Percentiles rank a stretch among this genome's conserved stretches.
Evolutionary conservation across 805 yeast genomes (phyloP).

Genomic region (Tetrapisispora phaffii): DNA sequence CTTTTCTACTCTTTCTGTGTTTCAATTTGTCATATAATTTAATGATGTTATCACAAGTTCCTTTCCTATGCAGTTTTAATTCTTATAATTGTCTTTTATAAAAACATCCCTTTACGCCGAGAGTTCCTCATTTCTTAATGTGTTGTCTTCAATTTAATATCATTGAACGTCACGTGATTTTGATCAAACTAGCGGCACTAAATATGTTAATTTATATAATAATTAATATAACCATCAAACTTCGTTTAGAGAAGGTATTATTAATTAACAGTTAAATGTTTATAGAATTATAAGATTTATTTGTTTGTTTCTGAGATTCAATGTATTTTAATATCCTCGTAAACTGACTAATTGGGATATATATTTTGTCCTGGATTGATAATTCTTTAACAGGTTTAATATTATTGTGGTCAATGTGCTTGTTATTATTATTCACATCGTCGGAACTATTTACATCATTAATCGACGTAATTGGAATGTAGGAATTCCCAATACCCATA

Average conservation of each 20-base stretch:
- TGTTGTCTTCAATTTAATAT: no score
- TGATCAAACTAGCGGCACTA: no score
- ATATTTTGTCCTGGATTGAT: background rate
- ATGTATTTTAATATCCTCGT: conserved; percentile 66
- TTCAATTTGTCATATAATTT: no score
- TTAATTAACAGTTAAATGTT: background rate
- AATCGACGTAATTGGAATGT: background rate
- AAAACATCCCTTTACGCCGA: background rate
- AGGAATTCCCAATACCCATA: background rate
- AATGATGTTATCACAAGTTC: no score
- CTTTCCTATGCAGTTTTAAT: no score
- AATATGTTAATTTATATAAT: no score
- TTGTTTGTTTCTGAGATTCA: conserved; percentile 5
- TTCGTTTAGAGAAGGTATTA: background rate
- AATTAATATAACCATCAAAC: no score
- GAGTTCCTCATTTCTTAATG: no score
- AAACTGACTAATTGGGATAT: conserved; percentile 39
- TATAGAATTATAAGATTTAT: background rate
- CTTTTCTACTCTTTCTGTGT: no score
- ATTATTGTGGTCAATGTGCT: no score
- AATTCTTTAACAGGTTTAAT: background rate
- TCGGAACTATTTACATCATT: background rate
- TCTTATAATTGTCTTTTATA: no score
- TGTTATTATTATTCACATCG: background rate
- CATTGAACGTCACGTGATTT: background rate